phyloP scores from a whole-genome alignment of 768 basidiomycete species.

The Boletus tylopilopsis region DNA sequence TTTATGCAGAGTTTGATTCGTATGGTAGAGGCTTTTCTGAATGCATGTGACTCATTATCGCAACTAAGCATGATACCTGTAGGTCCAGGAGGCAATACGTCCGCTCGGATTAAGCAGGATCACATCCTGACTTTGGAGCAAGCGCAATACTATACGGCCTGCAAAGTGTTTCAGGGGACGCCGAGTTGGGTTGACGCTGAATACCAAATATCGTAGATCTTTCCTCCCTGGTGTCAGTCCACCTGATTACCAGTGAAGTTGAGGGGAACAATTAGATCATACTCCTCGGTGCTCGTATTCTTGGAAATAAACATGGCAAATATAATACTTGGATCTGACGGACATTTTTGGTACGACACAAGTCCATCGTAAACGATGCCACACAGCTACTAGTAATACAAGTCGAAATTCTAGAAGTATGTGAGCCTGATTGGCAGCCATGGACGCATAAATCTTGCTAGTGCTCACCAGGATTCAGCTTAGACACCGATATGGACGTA shows the following conservation, averaged over 20 bases:
- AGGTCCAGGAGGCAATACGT: constrained; percentile 55
- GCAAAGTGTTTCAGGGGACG: constrained; percentile 45
- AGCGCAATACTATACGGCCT: constrained; percentile 36
- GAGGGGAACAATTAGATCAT: constrained; percentile 2
- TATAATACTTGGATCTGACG: too few species aligned
- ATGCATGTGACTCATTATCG: neutral
- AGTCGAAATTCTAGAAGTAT: too few species aligned
- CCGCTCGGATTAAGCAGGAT: constrained; percentile 41
- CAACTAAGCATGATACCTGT: neutral
- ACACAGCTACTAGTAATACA: too few species aligned
- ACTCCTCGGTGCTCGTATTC: neutral
- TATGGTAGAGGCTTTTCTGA: constrained; percentile 33
- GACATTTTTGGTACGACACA: too few species aligned
- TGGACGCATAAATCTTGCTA: too few species aligned
- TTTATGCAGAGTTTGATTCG: constrained; percentile 57
- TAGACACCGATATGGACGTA: constrained; percentile 4
- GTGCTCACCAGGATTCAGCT: too few species aligned
- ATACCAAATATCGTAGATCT: too few species aligned
- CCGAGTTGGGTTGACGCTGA: constrained; percentile 55
- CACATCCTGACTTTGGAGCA: constrained; percentile 38
- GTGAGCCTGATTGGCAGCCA: too few species aligned
- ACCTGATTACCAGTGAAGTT: neutral
- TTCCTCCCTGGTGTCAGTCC: too few species aligned
- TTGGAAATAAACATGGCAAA: too few species aligned
- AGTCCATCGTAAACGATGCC: too few species aligned